Base-by-base conservation (phyloP, 768 basidiomycete genomes). In the Phlebiopsis flavidoalba region DNA sequence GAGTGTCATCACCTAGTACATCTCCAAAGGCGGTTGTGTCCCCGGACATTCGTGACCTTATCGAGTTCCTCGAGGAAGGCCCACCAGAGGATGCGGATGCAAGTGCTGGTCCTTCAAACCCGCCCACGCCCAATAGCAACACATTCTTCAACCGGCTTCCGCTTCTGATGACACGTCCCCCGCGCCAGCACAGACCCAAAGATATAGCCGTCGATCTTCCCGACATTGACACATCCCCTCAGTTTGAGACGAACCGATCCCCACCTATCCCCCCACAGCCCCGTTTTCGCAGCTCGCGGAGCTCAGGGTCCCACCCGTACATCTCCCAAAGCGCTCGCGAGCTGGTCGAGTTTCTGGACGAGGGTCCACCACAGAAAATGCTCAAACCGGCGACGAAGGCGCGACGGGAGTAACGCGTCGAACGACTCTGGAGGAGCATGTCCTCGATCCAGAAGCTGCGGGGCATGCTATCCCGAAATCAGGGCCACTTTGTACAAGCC, bases 81-180 rank as follows among this genome's bases (percentile, higher is more conserved):
- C 59, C 59, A 14, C 59, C 52, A 11, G 79, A 80, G 57, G 74
- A 76, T 5, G 19, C 11, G 10, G 54, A 55, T 17, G 12, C 52
- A 33, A 35, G 14, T 21, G 5, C 52, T 35, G 8, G 52, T n/a
- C 8, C 21, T 35, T 12, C 15, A 5, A 21, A 31, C 33, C 33
- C 31, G 14, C 5, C 52, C 52, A 1, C 14, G 8, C 33, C 31
- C 31, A 14, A 11, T 36, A n/a, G 33, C 33, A 14, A 35, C 4
- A 17, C 12, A n/a, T n/a, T 31, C 26, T 8, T 8, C 5, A 17
- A 35, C 15, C 17, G 14, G 52, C 52, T 31, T 19, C 31, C 15
- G 31, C 40, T 17, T 24, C 31, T 52, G 21, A n/a, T 52, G 26
- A 26, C 22, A 10, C 24, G 35, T 6, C 31, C 5, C 53, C 26